phyloP scores from a whole-genome alignment of 768 basidiomycete species.

The Scleroderma bovista region DNA sequence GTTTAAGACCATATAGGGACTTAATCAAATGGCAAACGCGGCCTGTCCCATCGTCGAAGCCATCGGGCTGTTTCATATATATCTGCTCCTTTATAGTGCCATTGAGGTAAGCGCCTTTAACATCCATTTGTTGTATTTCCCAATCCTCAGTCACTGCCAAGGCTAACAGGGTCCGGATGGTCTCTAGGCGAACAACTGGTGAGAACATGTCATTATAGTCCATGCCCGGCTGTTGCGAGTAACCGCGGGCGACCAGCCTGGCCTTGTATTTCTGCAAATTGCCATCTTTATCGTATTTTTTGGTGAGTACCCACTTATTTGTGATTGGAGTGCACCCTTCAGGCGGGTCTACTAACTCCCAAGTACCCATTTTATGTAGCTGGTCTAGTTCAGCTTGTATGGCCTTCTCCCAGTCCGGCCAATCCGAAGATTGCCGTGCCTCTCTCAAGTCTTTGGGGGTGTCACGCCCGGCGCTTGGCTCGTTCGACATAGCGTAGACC shows the following conservation, averaged over 20 bases:
- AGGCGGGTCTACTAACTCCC: constrained; percentile 21
- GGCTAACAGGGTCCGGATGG: constrained; percentile 19
- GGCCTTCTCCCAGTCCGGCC: constrained; percentile 2
- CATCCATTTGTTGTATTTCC: constrained; percentile 27
- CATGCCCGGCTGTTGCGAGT: constrained; percentile 30
- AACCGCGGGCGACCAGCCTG: constrained; percentile 35
- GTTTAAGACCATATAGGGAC: constrained; percentile 28
- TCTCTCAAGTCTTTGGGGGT: not conserved
- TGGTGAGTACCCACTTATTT: constrained; percentile 21
- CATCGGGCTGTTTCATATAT: constrained; percentile 28
- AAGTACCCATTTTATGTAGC: constrained; percentile 7
- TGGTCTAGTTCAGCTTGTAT: not conserved
- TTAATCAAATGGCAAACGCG: constrained; percentile 15
- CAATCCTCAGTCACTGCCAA: constrained; percentile 12
- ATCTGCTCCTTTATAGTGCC: constrained; percentile 26
- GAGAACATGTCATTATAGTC: constrained; percentile 33
- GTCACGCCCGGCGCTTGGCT: not conserved
- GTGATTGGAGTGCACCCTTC: constrained; percentile 16
- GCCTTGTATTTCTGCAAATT: constrained; percentile 25
- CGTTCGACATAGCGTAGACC: not conserved
- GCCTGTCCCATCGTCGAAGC: constrained; percentile 11
- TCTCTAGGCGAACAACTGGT: constrained; percentile 20
- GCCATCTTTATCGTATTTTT: constrained; percentile 4
- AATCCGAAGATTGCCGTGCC: not conserved
- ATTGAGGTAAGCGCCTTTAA: constrained; percentile 27